A percentile compares a stretch with the other conserved stretches of the same genome.
These are phyloP conservation scores for Malus hybrid DNA, from an alignment of 331 rosid species.

Conservation along the genomic window DNA sequence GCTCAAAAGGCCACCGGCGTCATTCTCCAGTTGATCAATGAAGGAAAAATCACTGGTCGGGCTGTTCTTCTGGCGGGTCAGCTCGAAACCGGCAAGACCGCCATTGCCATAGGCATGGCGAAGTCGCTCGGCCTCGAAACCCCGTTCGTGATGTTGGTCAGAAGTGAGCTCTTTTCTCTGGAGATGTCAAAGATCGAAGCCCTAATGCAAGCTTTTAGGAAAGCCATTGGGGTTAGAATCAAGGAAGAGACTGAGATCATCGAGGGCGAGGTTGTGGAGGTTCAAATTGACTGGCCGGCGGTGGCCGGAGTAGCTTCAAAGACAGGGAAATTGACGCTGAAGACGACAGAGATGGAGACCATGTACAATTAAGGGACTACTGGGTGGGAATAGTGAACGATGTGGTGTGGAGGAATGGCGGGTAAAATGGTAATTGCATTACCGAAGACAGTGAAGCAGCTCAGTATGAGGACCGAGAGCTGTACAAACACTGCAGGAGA, in stretches of 20 bases:
- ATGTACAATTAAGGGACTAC: constrained; percentile 26
- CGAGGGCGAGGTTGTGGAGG: constrained; percentile 94
- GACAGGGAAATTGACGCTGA: constrained; percentile 78
- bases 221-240: constrained; percentile 79
- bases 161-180: constrained; percentile 77
- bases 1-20: constrained; percentile 94
- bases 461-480: too few species aligned
- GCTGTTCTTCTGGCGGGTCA: constrained; percentile 85
- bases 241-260: constrained; percentile 93
- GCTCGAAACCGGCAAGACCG: constrained; percentile 95
- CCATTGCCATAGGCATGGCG: constrained; percentile 99
- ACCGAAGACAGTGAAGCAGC: too few species aligned
- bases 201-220: constrained; percentile 67
- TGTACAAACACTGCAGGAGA: too few species aligned
- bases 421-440: too few species aligned
- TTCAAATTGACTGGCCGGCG: constrained; percentile 83
- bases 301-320: constrained; percentile 75
- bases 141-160: constrained; percentile 83
- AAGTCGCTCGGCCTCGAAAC: constrained; percentile 84
- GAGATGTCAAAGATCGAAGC: constrained; percentile 91
- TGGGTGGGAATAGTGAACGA: too few species aligned
- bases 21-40: constrained; percentile 82
- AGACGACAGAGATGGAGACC: constrained; percentile 96
- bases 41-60: constrained; percentile 89
- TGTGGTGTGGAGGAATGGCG: too few species aligned